Evolutionary conservation across 192 early-diverging fungal genomes (phyloP).

Genomic region (Phycomyces blakesleeanus): DNA sequence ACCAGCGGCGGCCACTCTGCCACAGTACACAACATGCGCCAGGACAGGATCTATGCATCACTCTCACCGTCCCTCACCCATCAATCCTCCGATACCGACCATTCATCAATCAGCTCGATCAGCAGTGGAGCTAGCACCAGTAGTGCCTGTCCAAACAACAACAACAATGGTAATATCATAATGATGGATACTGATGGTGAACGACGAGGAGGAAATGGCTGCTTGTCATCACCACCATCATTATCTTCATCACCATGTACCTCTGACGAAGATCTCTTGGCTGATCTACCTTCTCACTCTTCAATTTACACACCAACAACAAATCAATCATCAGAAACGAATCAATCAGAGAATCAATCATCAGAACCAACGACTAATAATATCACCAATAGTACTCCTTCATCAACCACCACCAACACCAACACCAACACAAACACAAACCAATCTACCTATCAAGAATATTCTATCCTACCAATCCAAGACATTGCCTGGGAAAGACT

Average conservation of each 20-base stretch:
- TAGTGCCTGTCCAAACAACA: too few relatives aligned
- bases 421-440: not conserved
- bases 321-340: too few relatives aligned
- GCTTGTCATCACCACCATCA: constrained; percentile 34
- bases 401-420: constrained; percentile 15
- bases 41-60: constrained; percentile 2
- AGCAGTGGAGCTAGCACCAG: too few relatives aligned
- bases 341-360: too few relatives aligned
- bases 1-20: constrained; percentile 32
- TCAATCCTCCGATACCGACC: constrained; percentile 4
- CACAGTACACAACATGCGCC: constrained; percentile 24
- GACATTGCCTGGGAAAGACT: constrained; percentile 40
- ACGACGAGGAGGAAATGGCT: too few relatives aligned
- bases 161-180: too few relatives aligned
- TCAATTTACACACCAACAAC: too few relatives aligned
- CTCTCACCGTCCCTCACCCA: constrained; percentile 8
- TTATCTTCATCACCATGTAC: constrained; percentile 35
- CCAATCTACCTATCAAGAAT: not conserved
- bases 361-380: too few relatives aligned
- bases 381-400: too few relatives aligned
- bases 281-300: constrained; percentile 18
- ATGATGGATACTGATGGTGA: too few relatives aligned
- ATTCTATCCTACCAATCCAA: constrained; percentile 23
- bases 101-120: constrained; percentile 1
- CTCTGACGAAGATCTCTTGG: constrained; percentile 33